These are phyloP conservation scores for Myochromella boudieri DNA, from an alignment of 768 basidiomycete species.

Conservation along the genomic window DNA sequence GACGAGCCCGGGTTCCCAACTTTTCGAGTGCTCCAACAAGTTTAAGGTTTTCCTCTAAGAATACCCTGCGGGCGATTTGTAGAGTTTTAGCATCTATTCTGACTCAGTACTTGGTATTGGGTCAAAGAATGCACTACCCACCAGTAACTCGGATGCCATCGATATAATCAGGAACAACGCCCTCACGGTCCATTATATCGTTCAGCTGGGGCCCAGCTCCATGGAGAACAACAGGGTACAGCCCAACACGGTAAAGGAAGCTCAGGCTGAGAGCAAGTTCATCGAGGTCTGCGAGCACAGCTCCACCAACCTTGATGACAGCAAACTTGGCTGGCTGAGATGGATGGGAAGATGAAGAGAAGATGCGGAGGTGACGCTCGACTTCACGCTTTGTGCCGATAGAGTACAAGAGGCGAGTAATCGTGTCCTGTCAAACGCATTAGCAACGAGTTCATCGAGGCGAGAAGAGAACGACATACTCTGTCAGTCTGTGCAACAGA, in stretches of 20 bases:
- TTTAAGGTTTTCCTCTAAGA: slow-evolving; percentile 96
- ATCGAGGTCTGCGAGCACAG: slow-evolving; percentile 88
- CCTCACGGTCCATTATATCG: slow-evolving; percentile 88
- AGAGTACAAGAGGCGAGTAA: slow-evolving; percentile 93
- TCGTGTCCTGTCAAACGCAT: slow-evolving; percentile 73
- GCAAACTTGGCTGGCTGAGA: slow-evolving; percentile 93
- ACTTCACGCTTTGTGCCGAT: slow-evolving; percentile 97
- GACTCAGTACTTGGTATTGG: slow-evolving; percentile 1
- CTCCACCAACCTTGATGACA: slow-evolving; percentile 98
- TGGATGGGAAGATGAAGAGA: slow-evolving; percentile 89
- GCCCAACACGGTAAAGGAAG: slow-evolving; percentile 94
- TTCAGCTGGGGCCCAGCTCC: slow-evolving; percentile 96
- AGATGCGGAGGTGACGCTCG: slow-evolving; percentile 96
- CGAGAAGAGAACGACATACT: slow-evolving; percentile 37
- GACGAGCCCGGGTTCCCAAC: slow-evolving; percentile 94
- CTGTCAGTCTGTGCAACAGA: slow-evolving; percentile 74
- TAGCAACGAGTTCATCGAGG: not conserved
- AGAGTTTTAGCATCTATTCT: slow-evolving; percentile 86
- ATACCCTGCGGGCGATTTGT: slow-evolving; percentile 91
- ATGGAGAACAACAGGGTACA: slow-evolving; percentile 97
- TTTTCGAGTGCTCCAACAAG: slow-evolving; percentile 91
- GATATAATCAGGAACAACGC: slow-evolving; percentile 94
- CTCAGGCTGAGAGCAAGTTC: slow-evolving; percentile 94
- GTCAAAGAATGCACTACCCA: slow-evolving; percentile 42
- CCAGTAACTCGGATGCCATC: slow-evolving; percentile 98